Percentiles rank a stretch among this genome's conserved stretches.
Evolutionary conservation across 352 stramenopile species (phyloP).

Genomic region (Phytophthora gonapodyides): DNA sequence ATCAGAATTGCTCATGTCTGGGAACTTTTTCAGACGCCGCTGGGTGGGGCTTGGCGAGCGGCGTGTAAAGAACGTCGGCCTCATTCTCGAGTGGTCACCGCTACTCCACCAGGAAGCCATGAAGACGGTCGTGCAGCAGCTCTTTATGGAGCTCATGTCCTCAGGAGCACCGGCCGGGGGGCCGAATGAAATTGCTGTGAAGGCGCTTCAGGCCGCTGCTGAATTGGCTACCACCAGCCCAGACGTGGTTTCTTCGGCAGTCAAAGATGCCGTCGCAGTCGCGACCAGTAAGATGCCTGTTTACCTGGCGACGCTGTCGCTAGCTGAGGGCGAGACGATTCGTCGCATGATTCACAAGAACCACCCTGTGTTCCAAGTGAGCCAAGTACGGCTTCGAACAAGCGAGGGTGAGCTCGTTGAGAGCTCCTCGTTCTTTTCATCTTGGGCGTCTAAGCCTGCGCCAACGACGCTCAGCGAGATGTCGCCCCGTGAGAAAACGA

Average conservation of each 20-base stretch:
- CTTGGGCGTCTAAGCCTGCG: conserved; percentile 39
- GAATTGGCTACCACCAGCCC: conserved; percentile 37
- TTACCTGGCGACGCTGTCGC: conserved; percentile 95
- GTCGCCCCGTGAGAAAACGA: conserved; percentile 32
- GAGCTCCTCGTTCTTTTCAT: conserved; percentile 72
- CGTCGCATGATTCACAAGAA: conserved; percentile 95
- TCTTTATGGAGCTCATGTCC: conserved; percentile 62
- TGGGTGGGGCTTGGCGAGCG: conserved; percentile 90
- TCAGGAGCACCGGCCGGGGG: conserved; percentile 19
- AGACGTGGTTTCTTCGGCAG: conserved; percentile 23
- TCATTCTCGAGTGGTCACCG: conserved; percentile 90
- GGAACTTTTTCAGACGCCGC: conserved; percentile 88
- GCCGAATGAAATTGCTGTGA: conserved; percentile 76
- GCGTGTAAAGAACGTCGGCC: conserved; percentile 87
- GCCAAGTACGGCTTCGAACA: conserved; percentile 73
- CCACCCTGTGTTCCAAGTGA: conserved; percentile 74
- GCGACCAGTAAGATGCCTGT: conserved; percentile 51
- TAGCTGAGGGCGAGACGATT: conserved; percentile 98
- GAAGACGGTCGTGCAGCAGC: conserved; percentile 63
- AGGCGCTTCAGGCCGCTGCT: conserved; percentile 46
- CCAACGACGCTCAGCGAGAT: conserved; percentile 9
- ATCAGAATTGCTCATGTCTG: conserved; percentile 70
- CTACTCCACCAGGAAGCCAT: conserved; percentile 74
- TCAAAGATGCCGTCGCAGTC: conserved; percentile 52
- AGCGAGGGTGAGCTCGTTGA: conserved; percentile 84